Evolutionary conservation across 192 early-diverging fungal genomes (phyloP).

Genomic region (Irineochytrium annulatum): DNA sequence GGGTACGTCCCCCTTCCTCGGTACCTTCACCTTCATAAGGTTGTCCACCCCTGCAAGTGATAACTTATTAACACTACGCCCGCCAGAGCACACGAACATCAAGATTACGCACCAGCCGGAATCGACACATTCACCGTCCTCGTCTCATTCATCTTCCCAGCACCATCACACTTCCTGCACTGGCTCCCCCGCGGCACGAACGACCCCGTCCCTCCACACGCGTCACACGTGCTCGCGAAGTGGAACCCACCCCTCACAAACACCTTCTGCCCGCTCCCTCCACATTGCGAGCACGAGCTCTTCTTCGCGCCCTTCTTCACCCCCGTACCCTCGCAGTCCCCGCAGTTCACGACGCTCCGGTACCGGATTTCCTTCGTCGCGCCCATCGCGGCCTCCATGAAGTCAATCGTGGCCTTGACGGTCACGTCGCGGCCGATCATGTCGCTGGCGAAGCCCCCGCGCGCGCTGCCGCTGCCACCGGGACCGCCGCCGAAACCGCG

Average conservation of each 20-base stretch:
- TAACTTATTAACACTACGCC: background rate
- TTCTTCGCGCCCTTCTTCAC: constrained; percentile 71
- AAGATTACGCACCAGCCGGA: constrained; percentile 52
- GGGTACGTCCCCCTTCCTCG: constrained; percentile 80
- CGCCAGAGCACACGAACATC: background rate
- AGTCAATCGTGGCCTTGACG: constrained; percentile 62
- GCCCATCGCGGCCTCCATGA: constrained; percentile 91
- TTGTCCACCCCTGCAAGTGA: constrained; percentile 61
- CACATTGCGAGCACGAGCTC: constrained; percentile 68
- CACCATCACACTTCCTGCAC: constrained; percentile 77
- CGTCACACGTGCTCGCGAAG: constrained; percentile 75
- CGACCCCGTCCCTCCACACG: constrained; percentile 81
- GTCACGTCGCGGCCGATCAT: constrained; percentile 63
- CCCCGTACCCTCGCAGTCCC: constrained; percentile 76
- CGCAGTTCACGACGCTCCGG: constrained; percentile 66
- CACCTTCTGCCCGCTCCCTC: constrained; percentile 78
- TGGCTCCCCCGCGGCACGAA: constrained; percentile 58
- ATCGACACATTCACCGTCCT: constrained; percentile 71
- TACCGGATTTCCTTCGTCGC: constrained; percentile 61
- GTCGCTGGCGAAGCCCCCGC: constrained; percentile 32
- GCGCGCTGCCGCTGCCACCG: constrained; percentile 52
- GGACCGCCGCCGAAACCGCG: constrained; percentile 55
- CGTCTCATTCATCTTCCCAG: constrained; percentile 73
- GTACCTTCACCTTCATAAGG: constrained; percentile 72
- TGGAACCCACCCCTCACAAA: constrained; percentile 88